phyloP scores from a whole-genome alignment of 2,329 filamentous ascomycete species.

The Helotiales sp. region DNA sequence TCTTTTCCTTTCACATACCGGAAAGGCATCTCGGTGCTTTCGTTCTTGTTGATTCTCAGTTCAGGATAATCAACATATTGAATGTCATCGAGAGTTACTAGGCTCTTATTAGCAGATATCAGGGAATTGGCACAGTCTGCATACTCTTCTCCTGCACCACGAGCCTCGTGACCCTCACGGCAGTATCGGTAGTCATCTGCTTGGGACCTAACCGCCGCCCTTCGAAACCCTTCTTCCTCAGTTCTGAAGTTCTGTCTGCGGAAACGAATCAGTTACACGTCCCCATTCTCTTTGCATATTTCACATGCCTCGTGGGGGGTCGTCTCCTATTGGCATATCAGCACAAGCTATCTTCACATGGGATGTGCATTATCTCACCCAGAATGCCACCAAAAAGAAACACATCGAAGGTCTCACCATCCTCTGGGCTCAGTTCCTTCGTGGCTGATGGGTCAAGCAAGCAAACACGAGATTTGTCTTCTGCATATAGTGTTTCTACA shows the following conservation, averaged over 20 bases:
- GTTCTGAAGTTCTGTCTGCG: slow-evolving; percentile 88
- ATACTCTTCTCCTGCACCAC: slow-evolving; percentile 82
- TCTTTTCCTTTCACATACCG: slow-evolving; percentile 80
- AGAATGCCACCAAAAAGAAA: slow-evolving; percentile 97
- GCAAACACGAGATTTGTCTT: slow-evolving; percentile 75
- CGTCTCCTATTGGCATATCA: slow-evolving; percentile 65
- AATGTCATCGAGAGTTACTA: slow-evolving; percentile 77
- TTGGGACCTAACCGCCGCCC: slow-evolving; percentile 85
- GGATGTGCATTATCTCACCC: slow-evolving; percentile 53
- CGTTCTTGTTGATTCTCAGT: slow-evolving; percentile 84
- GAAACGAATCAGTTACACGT: slow-evolving; percentile 12
- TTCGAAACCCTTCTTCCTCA: slow-evolving; percentile 89
- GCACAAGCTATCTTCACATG: slow-evolving; percentile 8
- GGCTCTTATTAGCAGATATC: slow-evolving; percentile 2
- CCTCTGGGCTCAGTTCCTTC: slow-evolving; percentile 79
- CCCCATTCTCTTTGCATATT: neutral
- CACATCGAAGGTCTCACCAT: slow-evolving; percentile 80
- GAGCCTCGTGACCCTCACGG: slow-evolving; percentile 87
- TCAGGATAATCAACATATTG: slow-evolving; percentile 87
- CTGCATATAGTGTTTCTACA: slow-evolving; percentile 78
- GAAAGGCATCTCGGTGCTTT: slow-evolving; percentile 97
- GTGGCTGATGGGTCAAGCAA: slow-evolving; percentile 83
- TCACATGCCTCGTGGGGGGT: slow-evolving; percentile 80
- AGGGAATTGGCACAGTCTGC: slow-evolving; percentile 27
- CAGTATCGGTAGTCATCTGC: slow-evolving; percentile 98